Percentiles rank a stretch among this genome's conserved stretches.
Evolutionary conservation across 78 protist genomes (phyloP).

Genomic region (Dictyostelium intermedium): DNA sequence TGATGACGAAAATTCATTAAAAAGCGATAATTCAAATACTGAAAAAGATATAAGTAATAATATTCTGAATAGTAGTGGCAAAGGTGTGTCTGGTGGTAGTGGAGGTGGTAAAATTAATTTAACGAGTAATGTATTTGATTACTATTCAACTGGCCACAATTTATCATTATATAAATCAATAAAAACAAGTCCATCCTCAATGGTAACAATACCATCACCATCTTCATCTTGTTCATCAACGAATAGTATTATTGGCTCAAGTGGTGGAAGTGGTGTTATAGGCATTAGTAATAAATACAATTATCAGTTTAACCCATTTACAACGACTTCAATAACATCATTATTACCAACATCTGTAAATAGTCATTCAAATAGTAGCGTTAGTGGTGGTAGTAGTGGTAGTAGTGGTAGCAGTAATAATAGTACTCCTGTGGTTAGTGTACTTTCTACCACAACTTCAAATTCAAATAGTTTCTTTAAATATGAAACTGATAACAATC

Average conservation of each 20-base stretch:
- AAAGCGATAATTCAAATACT: neutral
- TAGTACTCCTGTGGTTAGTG: neutral
- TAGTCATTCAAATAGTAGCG: neutral
- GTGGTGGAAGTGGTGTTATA: neutral
- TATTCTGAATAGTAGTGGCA: neutral
- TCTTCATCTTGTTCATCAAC: neutral
- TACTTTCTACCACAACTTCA: neutral
- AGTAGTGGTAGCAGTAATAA: neutral
- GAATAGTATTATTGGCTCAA: neutral
- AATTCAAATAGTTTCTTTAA: constrained; percentile 5
- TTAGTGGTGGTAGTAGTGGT: neutral
- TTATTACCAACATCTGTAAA: neutral
- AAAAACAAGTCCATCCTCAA: neutral
- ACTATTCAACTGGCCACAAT: neutral
- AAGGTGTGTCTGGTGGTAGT: neutral
- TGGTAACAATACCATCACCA: neutral
- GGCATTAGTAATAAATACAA: neutral
- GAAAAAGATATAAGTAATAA: neutral
- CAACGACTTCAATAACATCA: constrained; percentile 1
- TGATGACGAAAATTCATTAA: neutral
- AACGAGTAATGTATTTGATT: neutral
- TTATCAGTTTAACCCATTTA: neutral
- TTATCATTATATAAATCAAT: neutral
- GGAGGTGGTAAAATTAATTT: neutral
- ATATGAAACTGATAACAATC: constrained; percentile 13